Percentiles rank a stretch among this genome's conserved stretches.
Evolutionary conservation across 179 eudicot genomes (phyloP).

Genomic region (Beta lomatogona): DNA sequence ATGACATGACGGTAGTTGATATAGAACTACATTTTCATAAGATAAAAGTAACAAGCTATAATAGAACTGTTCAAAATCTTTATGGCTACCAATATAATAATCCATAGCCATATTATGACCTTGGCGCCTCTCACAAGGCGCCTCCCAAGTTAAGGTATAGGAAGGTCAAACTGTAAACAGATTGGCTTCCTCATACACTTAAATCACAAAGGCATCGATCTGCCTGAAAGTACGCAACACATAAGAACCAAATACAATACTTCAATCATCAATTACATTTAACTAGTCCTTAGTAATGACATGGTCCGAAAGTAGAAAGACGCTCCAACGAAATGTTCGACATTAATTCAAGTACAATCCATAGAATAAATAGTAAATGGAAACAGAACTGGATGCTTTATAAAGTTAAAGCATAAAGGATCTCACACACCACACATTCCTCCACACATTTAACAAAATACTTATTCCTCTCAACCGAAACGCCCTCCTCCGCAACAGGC

Average conservation of each 20-base stretch:
- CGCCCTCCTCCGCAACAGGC: slow-evolving; percentile 58
- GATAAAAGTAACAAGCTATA: background rate
- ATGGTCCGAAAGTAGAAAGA: background rate
- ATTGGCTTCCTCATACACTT: slow-evolving; percentile 3
- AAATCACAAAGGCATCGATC: background rate
- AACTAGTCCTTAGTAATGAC: background rate
- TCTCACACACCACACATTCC: slow-evolving; percentile 73
- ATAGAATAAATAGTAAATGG: background rate
- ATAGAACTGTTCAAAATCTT: background rate
- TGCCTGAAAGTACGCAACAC: background rate
- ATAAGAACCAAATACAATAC: slow-evolving; percentile 3
- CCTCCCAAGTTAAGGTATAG: background rate
- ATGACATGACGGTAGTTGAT: background rate
- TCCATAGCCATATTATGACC: background rate
- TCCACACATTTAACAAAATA: slow-evolving; percentile 60
- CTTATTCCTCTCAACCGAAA: slow-evolving; percentile 68
- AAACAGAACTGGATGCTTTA: background rate
- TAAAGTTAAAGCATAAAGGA: background rate
- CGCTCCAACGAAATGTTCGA: background rate
- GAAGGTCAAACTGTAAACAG: background rate
- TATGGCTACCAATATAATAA: background rate
- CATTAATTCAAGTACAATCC: background rate
- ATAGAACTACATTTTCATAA: background rate
- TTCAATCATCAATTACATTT: background rate
- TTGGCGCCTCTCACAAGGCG: background rate